These are phyloP conservation scores for Lathyrus tuberosus DNA, from an alignment of 306 rosid species.

Conservation along the genomic window DNA sequence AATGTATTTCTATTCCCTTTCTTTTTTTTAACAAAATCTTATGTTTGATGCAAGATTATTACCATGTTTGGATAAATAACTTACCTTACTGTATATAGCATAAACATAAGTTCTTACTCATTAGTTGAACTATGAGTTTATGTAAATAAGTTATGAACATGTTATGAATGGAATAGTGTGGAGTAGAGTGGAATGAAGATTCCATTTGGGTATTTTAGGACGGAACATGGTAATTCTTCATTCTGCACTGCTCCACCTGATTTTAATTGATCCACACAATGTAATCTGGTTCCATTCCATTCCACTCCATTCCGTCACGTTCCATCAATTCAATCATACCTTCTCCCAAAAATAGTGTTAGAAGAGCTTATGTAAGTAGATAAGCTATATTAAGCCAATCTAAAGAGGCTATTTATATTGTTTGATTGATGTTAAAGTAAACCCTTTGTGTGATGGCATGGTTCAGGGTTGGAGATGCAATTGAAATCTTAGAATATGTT, in stretches of 20 bases:
- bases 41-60: conserved; percentile 24
- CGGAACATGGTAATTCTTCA: too few species aligned
- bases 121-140: not conserved
- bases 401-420: not conserved
- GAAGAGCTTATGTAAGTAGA: not conserved
- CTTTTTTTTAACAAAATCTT: not conserved
- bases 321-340: too few species aligned
- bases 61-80: not conserved
- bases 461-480: conserved; percentile 95
- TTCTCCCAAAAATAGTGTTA: not conserved
- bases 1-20: not conserved
- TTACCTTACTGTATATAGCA: not conserved
- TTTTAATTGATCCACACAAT: too few species aligned
- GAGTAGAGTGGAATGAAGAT: too few species aligned
- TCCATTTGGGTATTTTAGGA: too few species aligned
- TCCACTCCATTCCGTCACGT: too few species aligned
- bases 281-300: too few species aligned
- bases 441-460: conserved; percentile 26
- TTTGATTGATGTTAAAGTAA: conserved; percentile 30
- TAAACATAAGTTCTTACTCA: not conserved
- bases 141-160: not conserved
- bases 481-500: conserved; percentile 89
- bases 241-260: too few species aligned
- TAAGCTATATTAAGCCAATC: not conserved
- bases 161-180: not conserved